Base-by-base conservation (phyloP, 176 grass and related monocot species). In the Aegilops speltoides region DNA sequence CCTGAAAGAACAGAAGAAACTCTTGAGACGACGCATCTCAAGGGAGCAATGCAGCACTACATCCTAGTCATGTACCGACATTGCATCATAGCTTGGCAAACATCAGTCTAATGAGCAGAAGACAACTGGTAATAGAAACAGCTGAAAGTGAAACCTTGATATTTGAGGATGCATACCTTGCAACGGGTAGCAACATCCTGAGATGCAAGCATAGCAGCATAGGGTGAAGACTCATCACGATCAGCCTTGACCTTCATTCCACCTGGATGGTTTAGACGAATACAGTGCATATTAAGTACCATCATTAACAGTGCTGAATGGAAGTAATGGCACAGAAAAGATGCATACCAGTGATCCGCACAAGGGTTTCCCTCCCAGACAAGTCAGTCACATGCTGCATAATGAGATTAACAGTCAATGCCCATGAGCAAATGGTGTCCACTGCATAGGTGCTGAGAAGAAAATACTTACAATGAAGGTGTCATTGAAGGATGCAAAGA, bases 241-340 rank as follows among this genome's bases (percentile, higher is more conserved):
- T 97, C 95, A 81, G 95, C 95, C 88, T 97, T 97, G 64, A 97
- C 95, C 82, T 97, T 97, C 95, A 97, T 95, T 10, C 90, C 95
- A 85, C 95, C 90, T 97, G 38, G 3, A 90, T 23, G 25, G 2
- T 86, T 74, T 25, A 16, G 14, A 23, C 1, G 2, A 45, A 54
- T 84, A 87, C 9, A 64, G 3, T 67, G 56, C 87, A 28, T 48
- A 83, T 29, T 14, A 71, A 79, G n/a, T 68, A 37, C 4, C 40
- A 83, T 56, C 19, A 28, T 14, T 31, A 23, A 25, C 23, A 15
- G 12, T 43, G 6, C 4, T 37, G 7, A 24, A 61, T 6, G 33
- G 12, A 79, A 41, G 28, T 6, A 33, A 64, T 73, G 4, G 16
- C 60, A 36, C 7, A 12, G 37, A 23, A 86, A 37, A 71, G 8